Conservation (phyloP, 345 rosid species). For the Anacardium occidentale region DNA sequence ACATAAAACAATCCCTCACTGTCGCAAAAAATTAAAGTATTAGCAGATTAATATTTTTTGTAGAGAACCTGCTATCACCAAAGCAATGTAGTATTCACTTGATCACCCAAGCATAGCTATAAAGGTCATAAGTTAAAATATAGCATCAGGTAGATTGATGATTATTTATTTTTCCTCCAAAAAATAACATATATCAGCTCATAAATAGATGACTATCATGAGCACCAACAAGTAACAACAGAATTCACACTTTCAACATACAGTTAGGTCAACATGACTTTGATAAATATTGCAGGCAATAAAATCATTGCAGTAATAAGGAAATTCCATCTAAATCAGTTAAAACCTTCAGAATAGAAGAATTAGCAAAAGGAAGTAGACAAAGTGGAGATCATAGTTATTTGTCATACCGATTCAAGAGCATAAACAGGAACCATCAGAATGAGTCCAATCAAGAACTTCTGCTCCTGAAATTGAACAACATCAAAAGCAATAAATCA, state of each 20-base stretch:
- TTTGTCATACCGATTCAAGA: slow-evolving; percentile 77
- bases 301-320: background rate
- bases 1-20: too few relatives aligned
- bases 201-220: background rate
- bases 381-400: background rate
- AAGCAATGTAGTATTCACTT: background rate
- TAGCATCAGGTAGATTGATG: background rate
- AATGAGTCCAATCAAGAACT: slow-evolving; percentile 89
- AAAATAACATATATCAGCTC: background rate
- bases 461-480: slow-evolving; percentile 80
- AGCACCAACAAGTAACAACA: background rate
- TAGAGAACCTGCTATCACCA: background rate
- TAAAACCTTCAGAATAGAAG: background rate
- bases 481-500: background rate
- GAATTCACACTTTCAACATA: background rate
- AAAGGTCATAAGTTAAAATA: background rate
- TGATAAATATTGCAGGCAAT: background rate
- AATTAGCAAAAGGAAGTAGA: background rate
- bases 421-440: slow-evolving; percentile 98
- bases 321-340: background rate
- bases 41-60: background rate
- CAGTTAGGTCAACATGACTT: background rate
- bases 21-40: background rate
- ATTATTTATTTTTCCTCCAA: background rate
- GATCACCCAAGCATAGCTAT: background rate